A percentile compares a stretch with the other conserved stretches of the same genome.
Evolutionary conservation across 2,329 filamentous ascomycete species (phyloP).

Genomic region (Cercospora nicotianae): DNA sequence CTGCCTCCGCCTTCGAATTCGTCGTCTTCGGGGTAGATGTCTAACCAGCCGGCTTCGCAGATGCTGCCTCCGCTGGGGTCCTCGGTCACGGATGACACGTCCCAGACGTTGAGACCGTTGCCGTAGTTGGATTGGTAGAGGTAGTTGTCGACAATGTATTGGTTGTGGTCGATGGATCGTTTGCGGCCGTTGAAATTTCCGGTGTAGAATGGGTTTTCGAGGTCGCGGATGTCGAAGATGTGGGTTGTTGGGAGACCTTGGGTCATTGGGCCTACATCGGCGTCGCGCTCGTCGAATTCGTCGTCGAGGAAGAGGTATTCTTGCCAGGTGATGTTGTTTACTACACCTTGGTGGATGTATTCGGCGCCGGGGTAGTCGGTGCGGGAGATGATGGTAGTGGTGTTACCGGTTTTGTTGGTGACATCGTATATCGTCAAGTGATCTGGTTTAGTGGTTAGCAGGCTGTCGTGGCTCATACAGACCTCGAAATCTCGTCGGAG

Average conservation of each 20-base stretch:
- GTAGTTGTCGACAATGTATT: conserved; percentile 42
- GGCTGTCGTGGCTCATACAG: not conserved
- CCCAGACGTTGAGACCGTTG: conserved; percentile 39
- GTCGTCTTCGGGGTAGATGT: conserved; percentile 55
- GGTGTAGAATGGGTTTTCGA: conserved; percentile 45
- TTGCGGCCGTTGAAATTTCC: conserved; percentile 41
- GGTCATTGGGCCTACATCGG: conserved; percentile 20
- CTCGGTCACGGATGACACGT: conserved; percentile 39
- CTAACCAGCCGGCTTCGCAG: conserved; percentile 52
- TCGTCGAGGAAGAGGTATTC: conserved; percentile 55
- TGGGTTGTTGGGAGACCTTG: conserved; percentile 41
- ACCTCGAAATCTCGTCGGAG: not conserved
- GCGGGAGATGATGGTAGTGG: conserved; percentile 46
- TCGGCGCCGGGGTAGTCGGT: conserved; percentile 51
- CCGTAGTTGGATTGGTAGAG: conserved; percentile 44
- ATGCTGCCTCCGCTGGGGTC: conserved; percentile 50
- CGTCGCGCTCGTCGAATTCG: conserved; percentile 51
- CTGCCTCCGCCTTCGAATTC: conserved; percentile 38
- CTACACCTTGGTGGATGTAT: conserved; percentile 57
- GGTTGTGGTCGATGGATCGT: conserved; percentile 45
- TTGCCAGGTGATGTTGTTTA: conserved; percentile 45
- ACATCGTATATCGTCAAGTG: conserved; percentile 50
- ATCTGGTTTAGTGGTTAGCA: conserved; percentile 30
- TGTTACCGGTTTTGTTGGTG: conserved; percentile 44
- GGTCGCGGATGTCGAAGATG: conserved; percentile 52